Base-by-base conservation (phyloP, 1,284 basidiomycete species). In the Crepidotus sp. region DNA sequence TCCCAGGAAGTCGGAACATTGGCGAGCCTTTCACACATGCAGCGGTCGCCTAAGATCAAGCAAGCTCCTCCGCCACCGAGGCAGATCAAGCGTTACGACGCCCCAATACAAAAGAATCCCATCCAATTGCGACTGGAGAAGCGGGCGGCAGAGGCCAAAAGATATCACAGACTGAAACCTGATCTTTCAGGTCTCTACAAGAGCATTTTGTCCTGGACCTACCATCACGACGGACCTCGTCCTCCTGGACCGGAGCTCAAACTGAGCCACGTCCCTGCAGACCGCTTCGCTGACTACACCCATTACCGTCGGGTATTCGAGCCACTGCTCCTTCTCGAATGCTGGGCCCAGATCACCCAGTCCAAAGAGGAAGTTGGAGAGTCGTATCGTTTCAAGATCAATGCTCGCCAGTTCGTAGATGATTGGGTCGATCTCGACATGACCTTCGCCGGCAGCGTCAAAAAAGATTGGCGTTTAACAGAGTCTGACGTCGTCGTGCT, bases 281-380 rank as follows among this genome's bases (percentile, higher is more conserved):
- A 62, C 6, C 36, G 36, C 3, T 98, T 97, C 59, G 55, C 56
- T 2, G 73, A 76, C 46, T 74, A 80, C 41, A 60, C 68, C 4
- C 76, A 92, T 24, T 98, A 96, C 62, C 73, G 77, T 31, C 67
- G 68, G 19, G 69, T 83, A 19, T 92, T 96, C 58, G 80, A 91
- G 54, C 92, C 96, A 1, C 70, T 98, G n/a, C 69, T 98, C 18
- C 66, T 94, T 24, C 71, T 90, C 48, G 96, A 98, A 64, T 83
- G 88, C 51, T 98, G 96, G 94, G 80, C 86, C 22, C 91, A 97
- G 57, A 74, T 98, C 45, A 59, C 69, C 26, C 76, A 89, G 58
- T 78, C 90, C 22, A 85, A 89, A 55, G 80, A 86, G 45, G 76
- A 81, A 42, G 56, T 58, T 4, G 69, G 68, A 30, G 73, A 79